phyloP scores from a whole-genome alignment of 2,329 filamentous ascomycete genomes.

The Talaromyces sp. region DNA sequence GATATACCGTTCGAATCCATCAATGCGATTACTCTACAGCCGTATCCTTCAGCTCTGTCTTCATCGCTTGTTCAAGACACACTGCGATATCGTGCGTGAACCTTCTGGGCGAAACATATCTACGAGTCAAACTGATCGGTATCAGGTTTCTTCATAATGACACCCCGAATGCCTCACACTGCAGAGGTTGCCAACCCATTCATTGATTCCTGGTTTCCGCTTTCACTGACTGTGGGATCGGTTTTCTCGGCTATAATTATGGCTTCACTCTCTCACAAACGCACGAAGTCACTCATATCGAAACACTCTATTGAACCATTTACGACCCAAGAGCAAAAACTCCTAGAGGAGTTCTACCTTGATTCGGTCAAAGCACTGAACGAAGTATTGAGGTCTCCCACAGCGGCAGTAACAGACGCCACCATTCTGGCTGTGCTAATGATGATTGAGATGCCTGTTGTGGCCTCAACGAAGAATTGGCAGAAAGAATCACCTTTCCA shows the following conservation, averaged over 20 bases:
- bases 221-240: slow-evolving; percentile 31
- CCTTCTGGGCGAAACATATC: background rate
- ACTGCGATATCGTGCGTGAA: background rate
- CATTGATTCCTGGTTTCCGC: slow-evolving; percentile 30
- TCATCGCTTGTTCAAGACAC: background rate
- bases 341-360: background rate
- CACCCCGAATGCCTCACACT: slow-evolving; percentile 11
- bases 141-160: slow-evolving; percentile 12
- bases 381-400: background rate
- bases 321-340: background rate
- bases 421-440: background rate
- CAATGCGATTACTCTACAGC: background rate
- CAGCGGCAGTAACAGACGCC: background rate
- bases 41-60: background rate
- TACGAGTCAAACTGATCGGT: background rate
- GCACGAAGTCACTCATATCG: background rate
- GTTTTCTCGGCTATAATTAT: slow-evolving; percentile 32
- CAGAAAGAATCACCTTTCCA: background rate
- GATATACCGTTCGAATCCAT: background rate
- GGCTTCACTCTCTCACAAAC: background rate
- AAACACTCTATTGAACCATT: background rate
- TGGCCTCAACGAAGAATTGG: background rate
- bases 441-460: background rate
- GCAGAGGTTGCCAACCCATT: slow-evolving; percentile 3
- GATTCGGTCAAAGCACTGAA: background rate